Evolutionary conservation across 1,284 basidiomycete species (phyloP), one percentile per base, ranked within the genome.

Genomic region (Austroboletus niveus): DNA sequence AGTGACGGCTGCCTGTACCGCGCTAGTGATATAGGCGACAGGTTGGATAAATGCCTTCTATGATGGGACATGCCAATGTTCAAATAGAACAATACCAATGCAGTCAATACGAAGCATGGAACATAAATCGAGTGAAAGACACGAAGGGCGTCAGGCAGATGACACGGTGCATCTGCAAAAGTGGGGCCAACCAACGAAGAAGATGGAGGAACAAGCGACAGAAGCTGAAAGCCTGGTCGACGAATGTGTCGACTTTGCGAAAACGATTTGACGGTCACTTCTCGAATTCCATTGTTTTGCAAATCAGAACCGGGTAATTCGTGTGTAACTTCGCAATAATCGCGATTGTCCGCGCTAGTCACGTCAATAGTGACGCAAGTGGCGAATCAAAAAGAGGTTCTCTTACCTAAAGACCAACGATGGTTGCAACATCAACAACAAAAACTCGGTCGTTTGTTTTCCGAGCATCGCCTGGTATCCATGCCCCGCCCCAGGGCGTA

Each of bases 401-500:
- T 47, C 79, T 60, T 54, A 88, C 88, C 85, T 91, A 65, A 89
- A 92, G 2, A 94, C 75, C 1, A 82, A 60, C 15, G 71, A 65
- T 8, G 92, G 92, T 22, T 77, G 75, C 17, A 93, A 64, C 20
- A 68, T 76, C 24, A 84, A 73, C 27, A 95, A 69, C 42, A 95
- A 65, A 67, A 89, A 93, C 27, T 75, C 66, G 4, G 85, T 84
- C 0, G 89, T 89, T 49, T 88, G 81, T 62, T 87, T 84, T 5
- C 88, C 88, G 9, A 95, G 74, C 57, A 89, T 83, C 53, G 87
- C 89, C 68, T 94, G 86, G 68, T 93, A 95, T 8, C 92, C 92
- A 45, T 77, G 74, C 1, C 92, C 92, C 11, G 84, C 85, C 12
- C 89, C 88, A 56, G 87, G 78, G n/a, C 76, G 75, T 55, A 94